Conservation (phyloP, 2,329 filamentous ascomycete genomes). For the Ophiostoma quercus region DNA sequence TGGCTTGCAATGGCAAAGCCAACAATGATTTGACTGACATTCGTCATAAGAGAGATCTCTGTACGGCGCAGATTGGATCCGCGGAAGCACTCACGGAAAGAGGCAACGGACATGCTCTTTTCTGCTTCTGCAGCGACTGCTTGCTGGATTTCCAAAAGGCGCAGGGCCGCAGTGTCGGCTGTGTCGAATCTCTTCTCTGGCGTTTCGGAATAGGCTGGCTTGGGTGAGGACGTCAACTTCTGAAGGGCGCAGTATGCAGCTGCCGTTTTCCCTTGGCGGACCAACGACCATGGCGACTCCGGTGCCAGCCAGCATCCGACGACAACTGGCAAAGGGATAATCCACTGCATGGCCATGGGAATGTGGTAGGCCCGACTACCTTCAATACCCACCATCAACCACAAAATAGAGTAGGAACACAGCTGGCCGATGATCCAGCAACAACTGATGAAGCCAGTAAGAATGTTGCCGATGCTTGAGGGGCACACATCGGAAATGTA, state of each 20-base stretch:
- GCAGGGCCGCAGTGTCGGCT: slow-evolving; percentile 28
- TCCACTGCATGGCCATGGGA: slow-evolving; percentile 28
- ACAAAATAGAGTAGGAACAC: slow-evolving; percentile 26
- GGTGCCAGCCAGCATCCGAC: slow-evolving; percentile 26
- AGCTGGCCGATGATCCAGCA: slow-evolving; percentile 29
- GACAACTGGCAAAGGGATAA: slow-evolving; percentile 25
- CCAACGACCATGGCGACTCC: slow-evolving; percentile 30
- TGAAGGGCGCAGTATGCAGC: slow-evolving; percentile 22
- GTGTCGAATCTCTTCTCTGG: not conserved
- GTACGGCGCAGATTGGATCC: slow-evolving; percentile 48
- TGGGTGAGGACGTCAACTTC: slow-evolving; percentile 18
- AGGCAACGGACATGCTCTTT: slow-evolving; percentile 44
- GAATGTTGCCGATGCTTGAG: slow-evolving; percentile 21
- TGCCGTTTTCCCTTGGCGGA: slow-evolving; percentile 37
- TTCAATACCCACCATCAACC: slow-evolving; percentile 21
- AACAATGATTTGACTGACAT: slow-evolving; percentile 30
- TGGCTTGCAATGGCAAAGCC: slow-evolving; percentile 38
- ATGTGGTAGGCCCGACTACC: slow-evolving; percentile 28
- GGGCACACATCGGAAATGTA: slow-evolving; percentile 30
- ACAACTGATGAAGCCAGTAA: slow-evolving; percentile 29
- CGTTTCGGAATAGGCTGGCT: not conserved
- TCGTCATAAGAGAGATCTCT: slow-evolving; percentile 45
- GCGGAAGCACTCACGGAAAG: slow-evolving; percentile 48
- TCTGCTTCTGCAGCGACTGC: slow-evolving; percentile 51
- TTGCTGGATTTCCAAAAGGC: slow-evolving; percentile 49